phyloP scores from a whole-genome alignment of 108 stramenopile genomes.

The Pseudonitzschia pungens region DNA sequence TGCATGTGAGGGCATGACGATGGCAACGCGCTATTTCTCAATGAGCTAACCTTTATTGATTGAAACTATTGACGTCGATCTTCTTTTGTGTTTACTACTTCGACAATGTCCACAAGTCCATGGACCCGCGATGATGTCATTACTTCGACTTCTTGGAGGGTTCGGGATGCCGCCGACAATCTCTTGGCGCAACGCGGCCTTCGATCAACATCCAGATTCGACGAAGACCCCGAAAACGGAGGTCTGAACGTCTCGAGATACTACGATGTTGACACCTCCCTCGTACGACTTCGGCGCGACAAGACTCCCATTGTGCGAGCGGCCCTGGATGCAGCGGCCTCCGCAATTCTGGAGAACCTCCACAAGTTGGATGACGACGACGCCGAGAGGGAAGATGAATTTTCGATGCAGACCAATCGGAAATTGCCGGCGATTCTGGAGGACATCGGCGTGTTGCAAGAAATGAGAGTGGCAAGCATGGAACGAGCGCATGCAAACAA shows the following conservation, averaged over 20 bases:
- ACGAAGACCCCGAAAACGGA: neutral
- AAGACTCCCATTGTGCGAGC: conserved; percentile 40
- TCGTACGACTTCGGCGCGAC: conserved; percentile 36
- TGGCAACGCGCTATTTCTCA: no score
- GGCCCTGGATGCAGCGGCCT: conserved; percentile 49
- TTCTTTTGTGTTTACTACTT: neutral
- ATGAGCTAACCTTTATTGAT: no score
- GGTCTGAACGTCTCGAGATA: conserved; percentile 2
- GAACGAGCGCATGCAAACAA: conserved; percentile 48
- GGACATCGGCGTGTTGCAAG: conserved; percentile 28
- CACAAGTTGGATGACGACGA: conserved; percentile 34
- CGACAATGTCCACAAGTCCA: neutral
- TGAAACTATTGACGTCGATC: no score
- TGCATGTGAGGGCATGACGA: no score
- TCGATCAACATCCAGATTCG: neutral
- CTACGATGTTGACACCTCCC: conserved; percentile 23
- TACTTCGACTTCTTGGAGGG: conserved; percentile 24
- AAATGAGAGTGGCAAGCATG: conserved; percentile 36
- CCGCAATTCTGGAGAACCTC: conserved; percentile 24
- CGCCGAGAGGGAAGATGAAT: conserved; percentile 6
- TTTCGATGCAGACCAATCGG: neutral
- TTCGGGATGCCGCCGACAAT: conserved; percentile 31
- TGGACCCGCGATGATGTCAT: neutral
- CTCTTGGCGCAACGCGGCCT: conserved; percentile 18
- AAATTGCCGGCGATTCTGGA: conserved; percentile 12